Evolutionary conservation across 306 rosid species (phyloP), one percentile per base, ranked within the genome.

Genomic region (Cyamopsis tetragonoloba): DNA sequence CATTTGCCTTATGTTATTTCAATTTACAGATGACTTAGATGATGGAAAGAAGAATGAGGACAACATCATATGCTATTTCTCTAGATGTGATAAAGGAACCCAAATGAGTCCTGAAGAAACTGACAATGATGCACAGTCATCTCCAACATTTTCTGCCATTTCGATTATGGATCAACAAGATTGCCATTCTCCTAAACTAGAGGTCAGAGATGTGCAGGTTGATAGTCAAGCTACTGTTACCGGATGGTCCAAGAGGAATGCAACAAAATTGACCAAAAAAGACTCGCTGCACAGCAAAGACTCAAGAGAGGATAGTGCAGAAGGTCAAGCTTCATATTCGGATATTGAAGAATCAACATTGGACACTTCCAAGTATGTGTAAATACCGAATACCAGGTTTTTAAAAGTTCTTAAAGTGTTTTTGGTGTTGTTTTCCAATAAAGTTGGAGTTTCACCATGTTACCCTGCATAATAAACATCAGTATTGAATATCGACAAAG

Each of bases 141-240:
- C 85, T 18, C 70, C 68, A 3, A 68, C 27, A 12, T 72, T 85
- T 10, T 77, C 66, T 18, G 77, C 79, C 26, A 62, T 42, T 54
- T 77, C 85, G 11, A 68, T 66, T 44, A 62, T 28, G 28, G 80
- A 68, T 66, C 82, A 61, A 67, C 82, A 73, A 18, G 66, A 70
- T 20, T 63, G 67, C 17, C 73, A 48, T 37, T 70, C 57, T 60
- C 30, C 75, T 22, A 81, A 71, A 41, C 50, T 76, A 66, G 85
- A 81, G 70, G 86, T 89, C 70, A 87, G 83, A 68, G 96, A 87
- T 74, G 96, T 89, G 78, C 68, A 77, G 77, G 88, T 89, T 34
- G 95, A 89, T 56, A 81, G 78, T 70, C 75, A 88, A 47, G 84
- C 86, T 50, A 78, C 79, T 6, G 37, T 76, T 47, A 70, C 41